phyloP scores from a whole-genome alignment of 1,284 basidiomycete species.

The Trichosporon coremiiforme region DNA sequence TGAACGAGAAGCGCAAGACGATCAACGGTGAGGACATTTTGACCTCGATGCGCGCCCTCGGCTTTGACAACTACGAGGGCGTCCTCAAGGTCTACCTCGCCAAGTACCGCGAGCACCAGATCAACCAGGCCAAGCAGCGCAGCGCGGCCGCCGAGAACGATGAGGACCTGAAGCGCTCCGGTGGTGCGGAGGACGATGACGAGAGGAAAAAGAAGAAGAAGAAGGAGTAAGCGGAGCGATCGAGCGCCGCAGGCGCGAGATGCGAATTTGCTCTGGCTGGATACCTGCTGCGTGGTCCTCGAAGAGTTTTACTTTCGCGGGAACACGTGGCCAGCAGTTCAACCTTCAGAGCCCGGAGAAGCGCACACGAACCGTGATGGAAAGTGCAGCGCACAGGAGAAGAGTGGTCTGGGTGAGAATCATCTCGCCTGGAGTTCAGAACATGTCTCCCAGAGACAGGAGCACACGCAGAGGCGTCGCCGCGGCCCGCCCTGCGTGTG shows the following conservation, averaged over 20 bases:
- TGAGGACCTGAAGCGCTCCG: conserved; percentile 34
- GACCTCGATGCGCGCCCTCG: conserved; percentile 88
- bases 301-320: no score
- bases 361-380: no score
- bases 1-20: conserved; percentile 95
- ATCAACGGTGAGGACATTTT: conserved; percentile 84
- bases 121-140: conserved; percentile 35
- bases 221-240: conserved; percentile 13
- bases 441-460: background rate
- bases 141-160: conserved; percentile 26
- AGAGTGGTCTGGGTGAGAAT: no score
- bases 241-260: background rate
- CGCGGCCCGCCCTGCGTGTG: conserved; percentile 5
- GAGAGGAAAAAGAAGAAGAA: conserved; percentile 31
- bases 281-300: no score
- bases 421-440: no score
- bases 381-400: no score
- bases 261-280: background rate
- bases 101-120: conserved; percentile 69
- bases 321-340: no score
- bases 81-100: conserved; percentile 93
- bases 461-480: conserved; percentile 6
- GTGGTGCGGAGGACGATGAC: conserved; percentile 30
- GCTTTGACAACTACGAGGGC: conserved; percentile 86
- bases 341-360: no score